A percentile compares a stretch with the other conserved stretches of the same genome.
Conservation (phyloP, 306 rosid genomes). For the Castanopsis chinensis region DNA sequence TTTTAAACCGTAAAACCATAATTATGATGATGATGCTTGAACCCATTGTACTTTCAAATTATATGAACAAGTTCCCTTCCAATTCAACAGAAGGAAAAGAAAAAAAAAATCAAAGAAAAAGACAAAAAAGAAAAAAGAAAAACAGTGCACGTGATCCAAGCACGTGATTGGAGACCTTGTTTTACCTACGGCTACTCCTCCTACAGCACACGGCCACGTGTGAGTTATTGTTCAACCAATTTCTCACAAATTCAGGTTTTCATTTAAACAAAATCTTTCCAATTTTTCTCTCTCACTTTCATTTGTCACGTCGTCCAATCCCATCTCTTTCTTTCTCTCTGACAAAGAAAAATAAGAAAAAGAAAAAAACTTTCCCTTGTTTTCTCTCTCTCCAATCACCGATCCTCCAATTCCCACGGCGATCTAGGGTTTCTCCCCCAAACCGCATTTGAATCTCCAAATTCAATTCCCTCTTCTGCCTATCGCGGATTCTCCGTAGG, state of each 20-base stretch:
- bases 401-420: neutral
- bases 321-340: conserved; percentile 27
- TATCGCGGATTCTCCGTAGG: conserved; percentile 19
- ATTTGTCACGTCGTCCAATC: no score
- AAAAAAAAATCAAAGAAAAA: no score
- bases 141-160: conserved; percentile 12
- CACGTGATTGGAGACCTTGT: neutral
- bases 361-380: conserved; percentile 18
- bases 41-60: no score
- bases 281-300: neutral
- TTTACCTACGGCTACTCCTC: neutral
- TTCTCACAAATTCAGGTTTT: conserved; percentile 18
- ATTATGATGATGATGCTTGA: no score
- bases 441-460: conserved; percentile 12
- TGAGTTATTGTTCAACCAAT: conserved; percentile 1
- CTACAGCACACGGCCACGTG: conserved; percentile 22
- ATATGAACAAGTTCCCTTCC: no score
- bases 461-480: conserved; percentile 10
- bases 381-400: conserved; percentile 26
- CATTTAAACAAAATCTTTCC: no score
- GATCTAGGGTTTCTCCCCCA: conserved; percentile 52
- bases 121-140: no score
- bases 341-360: conserved; percentile 13
- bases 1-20: no score
- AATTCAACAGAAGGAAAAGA: no score